Percentiles rank a stretch among this genome's conserved stretches.
phyloP scores from a whole-genome alignment of 1,284 basidiomycete genomes.

The Leccinum fuscescens region DNA sequence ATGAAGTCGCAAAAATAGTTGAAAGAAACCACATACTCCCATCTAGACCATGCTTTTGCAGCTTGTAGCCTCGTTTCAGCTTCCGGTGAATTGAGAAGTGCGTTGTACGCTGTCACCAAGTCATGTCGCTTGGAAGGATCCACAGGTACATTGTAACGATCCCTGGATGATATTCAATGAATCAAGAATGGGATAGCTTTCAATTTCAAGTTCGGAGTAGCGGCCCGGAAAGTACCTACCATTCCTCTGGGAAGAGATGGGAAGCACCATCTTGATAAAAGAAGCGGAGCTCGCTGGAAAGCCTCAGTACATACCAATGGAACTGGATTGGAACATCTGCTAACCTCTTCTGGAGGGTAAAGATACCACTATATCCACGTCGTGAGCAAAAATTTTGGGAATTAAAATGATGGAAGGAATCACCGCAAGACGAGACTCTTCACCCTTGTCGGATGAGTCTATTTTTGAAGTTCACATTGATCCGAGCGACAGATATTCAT shows the following conservation, averaged over 20 bases:
- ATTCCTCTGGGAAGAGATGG: slow-evolving; percentile 86
- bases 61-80: slow-evolving; percentile 66
- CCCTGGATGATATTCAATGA: slow-evolving; percentile 46
- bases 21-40: slow-evolving; percentile 63
- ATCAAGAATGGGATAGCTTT: neutral
- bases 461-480: slow-evolving; percentile 5
- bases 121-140: slow-evolving; percentile 78
- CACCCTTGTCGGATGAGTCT: slow-evolving; percentile 81
- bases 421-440: slow-evolving; percentile 82
- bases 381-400: neutral
- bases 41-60: slow-evolving; percentile 85
- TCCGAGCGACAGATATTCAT: neutral
- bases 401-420: neutral
- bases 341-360: slow-evolving; percentile 77
- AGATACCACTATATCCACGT: slow-evolving; percentile 67
- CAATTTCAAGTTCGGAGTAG: neutral
- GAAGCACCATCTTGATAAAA: slow-evolving; percentile 89
- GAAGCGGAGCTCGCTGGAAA: slow-evolving; percentile 76
- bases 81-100: slow-evolving; percentile 76
- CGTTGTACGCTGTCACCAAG: slow-evolving; percentile 82
- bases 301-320: neutral
- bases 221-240: slow-evolving; percentile 43
- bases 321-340: neutral
- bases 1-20: neutral
- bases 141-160: slow-evolving; percentile 78